Evolutionary conservation across 2,329 filamentous ascomycete species (phyloP), one percentile per base, ranked within the genome.

Genomic region (Claviceps sp.): DNA sequence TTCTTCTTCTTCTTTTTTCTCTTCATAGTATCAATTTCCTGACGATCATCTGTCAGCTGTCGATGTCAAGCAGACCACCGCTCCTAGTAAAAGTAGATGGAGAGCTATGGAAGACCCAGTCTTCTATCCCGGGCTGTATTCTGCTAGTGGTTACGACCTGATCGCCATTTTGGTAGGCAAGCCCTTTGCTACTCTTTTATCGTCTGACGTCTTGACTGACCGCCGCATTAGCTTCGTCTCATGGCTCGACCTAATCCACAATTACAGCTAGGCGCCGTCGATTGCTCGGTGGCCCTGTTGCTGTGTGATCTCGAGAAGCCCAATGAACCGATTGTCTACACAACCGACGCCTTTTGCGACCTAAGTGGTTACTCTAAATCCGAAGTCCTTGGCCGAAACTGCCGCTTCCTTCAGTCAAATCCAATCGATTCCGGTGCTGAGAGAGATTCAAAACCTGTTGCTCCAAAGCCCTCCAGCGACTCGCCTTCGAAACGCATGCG

Each of bases 271-370:
- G 89, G 88, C 6, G 78, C 86, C 0, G 82, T 95, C 37, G 89
- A 95, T 65, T 74, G 87, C 58, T 93, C 88, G 1, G 93, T 88
- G 62, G 85, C 88, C 2, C 82, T 95, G 56, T 78, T 91, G 18
- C 77, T 95, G 42, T 93, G 87, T 67, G 87, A 94, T 65, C 81
- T 89, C 37, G 75, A 78, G 43, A 76, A 79, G 58, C 78, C 85
- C 30, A 88, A 94, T 64, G 72, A 76, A 34, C 88, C 89, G 2
- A 88, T 95, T 54, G 79, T 94, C 8, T 95, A 94, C 63, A 87
- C 83, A 57, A 91, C 87, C 1, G 85, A 90, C 5, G 78, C 86
- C 34, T 95, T 94, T 63, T 78, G 82, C 59, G 72, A 82, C 6
- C 70, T 95, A 56, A 95, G 88, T 0, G 88, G 88, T 30, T 95